Conservation (phyloP, 345 rosid species). For the Populus euphratica region DNA sequence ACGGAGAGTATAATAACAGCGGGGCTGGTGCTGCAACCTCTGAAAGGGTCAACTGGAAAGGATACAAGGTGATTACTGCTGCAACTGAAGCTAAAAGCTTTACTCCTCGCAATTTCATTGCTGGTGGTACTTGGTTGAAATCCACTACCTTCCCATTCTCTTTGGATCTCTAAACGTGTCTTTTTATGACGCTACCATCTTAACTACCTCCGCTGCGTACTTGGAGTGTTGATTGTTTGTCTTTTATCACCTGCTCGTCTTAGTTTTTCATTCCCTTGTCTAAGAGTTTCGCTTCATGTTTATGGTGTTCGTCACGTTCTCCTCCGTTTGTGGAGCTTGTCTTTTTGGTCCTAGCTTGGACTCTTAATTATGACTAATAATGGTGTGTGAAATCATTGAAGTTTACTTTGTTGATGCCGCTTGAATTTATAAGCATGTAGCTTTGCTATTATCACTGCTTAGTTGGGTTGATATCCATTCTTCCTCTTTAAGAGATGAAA, state of each 20-base stretch:
- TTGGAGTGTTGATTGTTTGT: not conserved
- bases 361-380: too few species aligned
- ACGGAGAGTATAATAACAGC: constrained; percentile 61
- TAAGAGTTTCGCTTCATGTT: not conserved
- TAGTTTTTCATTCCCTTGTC: not conserved
- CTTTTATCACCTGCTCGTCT: not conserved
- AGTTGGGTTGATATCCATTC: too few species aligned
- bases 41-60: constrained; percentile 65
- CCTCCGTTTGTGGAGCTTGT: too few species aligned
- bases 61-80: constrained; percentile 49
- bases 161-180: constrained; percentile 40
- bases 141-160: constrained; percentile 72
- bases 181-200: not conserved
- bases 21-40: constrained; percentile 77
- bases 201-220: not conserved
- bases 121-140: constrained; percentile 59
- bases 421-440: too few species aligned
- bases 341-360: too few species aligned
- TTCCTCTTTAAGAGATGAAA: too few species aligned
- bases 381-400: too few species aligned
- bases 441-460: too few species aligned
- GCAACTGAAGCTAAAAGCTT: constrained; percentile 52
- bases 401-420: too few species aligned
- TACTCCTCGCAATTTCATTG: constrained; percentile 53
- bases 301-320: too few species aligned